A percentile compares a stretch with the other conserved stretches of the same genome.
These are phyloP conservation scores for Dryadomyces quercus-mongolicae DNA, from an alignment of 2,329 filamentous ascomycete species.

Conservation along the genomic window DNA sequence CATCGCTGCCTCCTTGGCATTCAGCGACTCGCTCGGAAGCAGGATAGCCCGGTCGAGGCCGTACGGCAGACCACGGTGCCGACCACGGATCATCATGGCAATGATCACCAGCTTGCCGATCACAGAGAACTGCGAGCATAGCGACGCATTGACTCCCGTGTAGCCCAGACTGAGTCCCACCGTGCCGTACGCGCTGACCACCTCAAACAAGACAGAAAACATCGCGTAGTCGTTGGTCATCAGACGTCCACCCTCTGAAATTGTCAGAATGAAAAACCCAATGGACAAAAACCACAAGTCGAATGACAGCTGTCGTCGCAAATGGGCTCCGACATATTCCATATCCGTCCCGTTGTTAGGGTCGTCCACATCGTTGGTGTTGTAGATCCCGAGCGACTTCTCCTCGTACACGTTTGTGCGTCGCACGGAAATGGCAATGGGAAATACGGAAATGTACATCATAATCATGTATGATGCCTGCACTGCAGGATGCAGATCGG, in stretches of 20 bases:
- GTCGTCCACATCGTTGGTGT: slow-evolving; percentile 32
- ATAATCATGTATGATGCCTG: slow-evolving; percentile 93
- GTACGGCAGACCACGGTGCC: slow-evolving; percentile 57
- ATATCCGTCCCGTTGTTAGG: slow-evolving; percentile 45
- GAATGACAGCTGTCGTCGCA: slow-evolving; percentile 88
- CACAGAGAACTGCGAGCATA: slow-evolving; percentile 68
- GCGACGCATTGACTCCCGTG: slow-evolving; percentile 60
- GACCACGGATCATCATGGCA: slow-evolving; percentile 57
- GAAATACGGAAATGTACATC: slow-evolving; percentile 99
- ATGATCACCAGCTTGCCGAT: slow-evolving; percentile 60
- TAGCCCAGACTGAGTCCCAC: slow-evolving; percentile 87
- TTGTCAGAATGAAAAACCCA: slow-evolving; percentile 83
- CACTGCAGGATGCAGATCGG: slow-evolving; percentile 73
- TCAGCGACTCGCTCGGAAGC: slow-evolving; percentile 43
- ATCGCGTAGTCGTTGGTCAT: slow-evolving; percentile 51
- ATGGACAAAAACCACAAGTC: slow-evolving; percentile 96
- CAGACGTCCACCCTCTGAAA: slow-evolving; percentile 68
- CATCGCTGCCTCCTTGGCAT: slow-evolving; percentile 35
- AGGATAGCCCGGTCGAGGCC: slow-evolving; percentile 51
- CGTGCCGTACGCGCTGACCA: slow-evolving; percentile 86
- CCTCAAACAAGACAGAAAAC: slow-evolving; percentile 67
- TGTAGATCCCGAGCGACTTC: slow-evolving; percentile 66
- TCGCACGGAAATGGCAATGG: slow-evolving; percentile 89
- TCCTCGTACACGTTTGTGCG: slow-evolving; percentile 96
- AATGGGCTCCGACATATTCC: slow-evolving; percentile 81